A percentile compares a stretch with the other conserved stretches of the same genome.
phyloP scores from a whole-genome alignment of 2,329 filamentous ascomycete genomes.

The Saccharata proteae region DNA sequence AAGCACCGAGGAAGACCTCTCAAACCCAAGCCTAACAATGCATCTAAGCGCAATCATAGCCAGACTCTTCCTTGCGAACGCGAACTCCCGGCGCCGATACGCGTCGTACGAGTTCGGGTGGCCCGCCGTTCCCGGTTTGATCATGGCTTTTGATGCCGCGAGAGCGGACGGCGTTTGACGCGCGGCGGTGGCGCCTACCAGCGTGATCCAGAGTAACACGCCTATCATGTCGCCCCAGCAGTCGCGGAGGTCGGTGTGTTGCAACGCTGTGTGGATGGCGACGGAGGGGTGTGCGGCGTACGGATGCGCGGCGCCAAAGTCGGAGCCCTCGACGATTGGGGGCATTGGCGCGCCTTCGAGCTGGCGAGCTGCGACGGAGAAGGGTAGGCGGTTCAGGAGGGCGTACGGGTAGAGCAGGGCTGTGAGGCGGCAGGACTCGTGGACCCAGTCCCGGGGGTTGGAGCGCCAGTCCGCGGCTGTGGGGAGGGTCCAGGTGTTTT shows the following conservation, averaged over 20 bases:
- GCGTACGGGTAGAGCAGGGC: constrained; percentile 8
- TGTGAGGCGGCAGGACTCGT: constrained; percentile 7
- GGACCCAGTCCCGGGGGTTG: constrained; percentile 2
- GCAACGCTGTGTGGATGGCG: constrained; percentile 6
- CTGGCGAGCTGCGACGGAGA: constrained; percentile 5
- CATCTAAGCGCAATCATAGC: constrained; percentile 1
- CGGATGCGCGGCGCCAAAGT: neutral
- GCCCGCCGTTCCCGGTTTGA: neutral
- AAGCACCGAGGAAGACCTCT: constrained; percentile 1
- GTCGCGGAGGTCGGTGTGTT: constrained; percentile 13
- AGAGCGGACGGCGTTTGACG: constrained; percentile 1
- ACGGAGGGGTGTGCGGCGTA: constrained; percentile 4
- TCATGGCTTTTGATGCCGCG: neutral
- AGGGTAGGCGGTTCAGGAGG: constrained; percentile 6
- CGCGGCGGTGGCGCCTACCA: constrained; percentile 19
- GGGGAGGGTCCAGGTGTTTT: constrained; percentile 4
- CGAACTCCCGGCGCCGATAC: constrained; percentile 4
- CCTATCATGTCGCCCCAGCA: constrained; percentile 22
- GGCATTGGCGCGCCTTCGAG: constrained; percentile 3
- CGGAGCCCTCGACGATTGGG: neutral
- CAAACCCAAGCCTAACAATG: constrained; percentile 4
- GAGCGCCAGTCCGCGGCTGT: neutral
- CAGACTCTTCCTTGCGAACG: constrained; percentile 5
- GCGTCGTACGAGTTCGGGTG: neutral
- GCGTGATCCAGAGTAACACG: constrained; percentile 19